Base-by-base conservation (phyloP, 805 yeast genomes). In the Wickerhamiella sergipiensis region DNA sequence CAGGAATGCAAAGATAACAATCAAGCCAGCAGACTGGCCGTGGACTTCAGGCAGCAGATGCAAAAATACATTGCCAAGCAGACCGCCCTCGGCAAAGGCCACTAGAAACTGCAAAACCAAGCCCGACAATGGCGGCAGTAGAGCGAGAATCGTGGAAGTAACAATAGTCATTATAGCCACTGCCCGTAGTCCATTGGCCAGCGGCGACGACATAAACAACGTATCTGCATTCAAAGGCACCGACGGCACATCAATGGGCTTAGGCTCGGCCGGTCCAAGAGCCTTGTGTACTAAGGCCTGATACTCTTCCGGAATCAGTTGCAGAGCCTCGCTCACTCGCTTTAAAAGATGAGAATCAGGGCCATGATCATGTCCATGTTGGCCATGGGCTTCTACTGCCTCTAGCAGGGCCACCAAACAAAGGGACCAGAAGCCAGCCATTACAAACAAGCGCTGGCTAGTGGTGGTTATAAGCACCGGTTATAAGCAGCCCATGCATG, bases 81-180 rank as follows among this genome's bases (percentile, higher is more conserved):
- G 67, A 1, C 89, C 85, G 45, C 92, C 92, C 46, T 80, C 74
- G 13, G 90, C 89, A 67, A 84, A 83, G 45, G 85, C 71, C 1
- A 83, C 85, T 50, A 83, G 64, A 23, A 76, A 61, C 9, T 78
- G 69, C 38, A 81, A 65, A 31, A 71, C 66, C 2, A 75, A 64
- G 0, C 80, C 78, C 46, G 74, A 67, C 46, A 80, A 77, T 26
- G 45, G 46, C 6, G 60, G 60, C 17, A 53, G 26, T 12, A 38
- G 17, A 7, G 48, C 53, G 6, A 57, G 46, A 9, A 57, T 50
- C n/a, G 39, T 3, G 42, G 53, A 55, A 18, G 60, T 57, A 17
- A 52, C 17, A 1, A 50, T 46, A 2, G 59, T 54, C 18, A 54
- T 26, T 2, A 49, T 22, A 5, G 43, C 2, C 2, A 57, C 52